These are phyloP conservation scores for Monascus purpureus DNA, from an alignment of 495 filamentous ascomycete species.

Conservation along the genomic window DNA sequence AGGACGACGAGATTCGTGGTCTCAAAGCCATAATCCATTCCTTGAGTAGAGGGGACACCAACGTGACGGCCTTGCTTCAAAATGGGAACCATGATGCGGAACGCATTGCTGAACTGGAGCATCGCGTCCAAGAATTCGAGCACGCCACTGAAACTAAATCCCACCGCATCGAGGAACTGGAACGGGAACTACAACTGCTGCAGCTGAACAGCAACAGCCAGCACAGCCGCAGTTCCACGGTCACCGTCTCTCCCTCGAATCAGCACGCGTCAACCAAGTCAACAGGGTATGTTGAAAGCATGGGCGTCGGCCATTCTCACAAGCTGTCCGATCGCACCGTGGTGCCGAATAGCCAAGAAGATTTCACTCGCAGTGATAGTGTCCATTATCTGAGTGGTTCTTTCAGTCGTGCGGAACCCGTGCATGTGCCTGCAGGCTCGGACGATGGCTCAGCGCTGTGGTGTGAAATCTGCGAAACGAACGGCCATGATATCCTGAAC, in stretches of 20 bases:
- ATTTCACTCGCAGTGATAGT: constrained; percentile 13
- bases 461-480: constrained; percentile 92
- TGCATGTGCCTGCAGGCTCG: constrained; percentile 62
- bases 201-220: constrained; percentile 9
- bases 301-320: constrained; percentile 19
- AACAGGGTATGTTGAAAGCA: constrained; percentile 15
- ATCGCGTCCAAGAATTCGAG: constrained; percentile 64
- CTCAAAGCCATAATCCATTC: constrained; percentile 97
- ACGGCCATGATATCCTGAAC: constrained; percentile 86
- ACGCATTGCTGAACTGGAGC: constrained; percentile 42
- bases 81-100: constrained; percentile 21
- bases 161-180: constrained; percentile 74
- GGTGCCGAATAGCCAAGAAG: constrained; percentile 31
- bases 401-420: constrained; percentile 32
- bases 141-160: constrained; percentile 54
- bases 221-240: constrained; percentile 27
- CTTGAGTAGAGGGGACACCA: constrained; percentile 56
- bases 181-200: constrained; percentile 67
- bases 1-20: constrained; percentile 93
- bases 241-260: constrained; percentile 21
- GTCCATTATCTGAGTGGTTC: constrained; percentile 19
- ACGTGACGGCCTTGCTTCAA: constrained; percentile 14
- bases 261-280: constrained; percentile 27
- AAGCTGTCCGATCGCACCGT: constrained; percentile 34
- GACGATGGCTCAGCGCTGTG: constrained; percentile 65